A percentile compares a stretch with the other conserved stretches of the same genome.
phyloP scores from a whole-genome alignment of 495 filamentous ascomycete genomes.

The Tuber microsphaerosporum region DNA sequence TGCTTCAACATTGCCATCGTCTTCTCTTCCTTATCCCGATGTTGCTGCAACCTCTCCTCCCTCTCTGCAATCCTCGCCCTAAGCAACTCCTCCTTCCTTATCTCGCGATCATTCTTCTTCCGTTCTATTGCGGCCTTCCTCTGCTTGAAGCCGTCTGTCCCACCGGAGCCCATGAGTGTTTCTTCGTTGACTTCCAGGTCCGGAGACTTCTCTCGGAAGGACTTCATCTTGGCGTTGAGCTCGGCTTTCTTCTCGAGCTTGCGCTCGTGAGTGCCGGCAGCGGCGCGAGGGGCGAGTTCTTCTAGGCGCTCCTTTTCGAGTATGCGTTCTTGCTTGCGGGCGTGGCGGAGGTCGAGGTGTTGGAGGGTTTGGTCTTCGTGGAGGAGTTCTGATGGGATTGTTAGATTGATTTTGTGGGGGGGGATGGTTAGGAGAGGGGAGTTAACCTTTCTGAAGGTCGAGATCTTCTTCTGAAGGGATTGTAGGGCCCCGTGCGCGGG shows the following conservation, averaged over 20 bases:
- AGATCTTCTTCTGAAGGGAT: slow-evolving; percentile 73
- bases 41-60: slow-evolving; percentile 55
- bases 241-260: slow-evolving; percentile 72
- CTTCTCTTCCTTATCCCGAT: slow-evolving; percentile 55
- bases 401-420: neutral
- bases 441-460: slow-evolving; percentile 56
- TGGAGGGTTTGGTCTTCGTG: slow-evolving; percentile 52
- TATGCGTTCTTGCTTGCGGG: slow-evolving; percentile 57
- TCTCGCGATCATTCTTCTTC: slow-evolving; percentile 59
- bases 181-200: slow-evolving; percentile 53
- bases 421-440: slow-evolving; percentile 6
- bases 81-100: slow-evolving; percentile 58
- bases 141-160: slow-evolving; percentile 52
- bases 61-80: slow-evolving; percentile 56
- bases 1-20: slow-evolving; percentile 60
- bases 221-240: slow-evolving; percentile 52
- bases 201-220: slow-evolving; percentile 55
- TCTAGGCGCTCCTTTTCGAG: slow-evolving; percentile 60
- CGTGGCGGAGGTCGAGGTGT: slow-evolving; percentile 52
- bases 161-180: slow-evolving; percentile 56
- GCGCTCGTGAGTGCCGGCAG: slow-evolving; percentile 75
- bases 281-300: slow-evolving; percentile 74
- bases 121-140: slow-evolving; percentile 51
- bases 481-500: slow-evolving; percentile 55
- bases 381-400: slow-evolving; percentile 46